These are phyloP conservation scores for Chalciporus sphaerocephalus DNA, from an alignment of 768 basidiomycete species.

Conservation along the genomic window DNA sequence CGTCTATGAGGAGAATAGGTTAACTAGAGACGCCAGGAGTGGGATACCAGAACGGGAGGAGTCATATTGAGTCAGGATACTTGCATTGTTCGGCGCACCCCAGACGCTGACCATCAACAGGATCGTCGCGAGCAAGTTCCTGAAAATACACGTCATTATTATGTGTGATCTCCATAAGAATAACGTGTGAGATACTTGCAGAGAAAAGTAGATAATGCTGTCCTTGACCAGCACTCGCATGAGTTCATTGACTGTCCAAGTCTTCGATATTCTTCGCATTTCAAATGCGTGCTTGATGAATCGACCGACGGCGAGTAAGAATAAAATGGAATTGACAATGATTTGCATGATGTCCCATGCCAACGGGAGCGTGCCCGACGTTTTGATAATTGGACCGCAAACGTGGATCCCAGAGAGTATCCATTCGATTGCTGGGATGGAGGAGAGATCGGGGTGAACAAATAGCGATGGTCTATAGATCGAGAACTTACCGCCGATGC, in stretches of 20 bases:
- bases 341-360: conserved; percentile 16
- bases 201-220: conserved; percentile 16
- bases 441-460: background rate
- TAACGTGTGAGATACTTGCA: conserved; percentile 11
- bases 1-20: background rate
- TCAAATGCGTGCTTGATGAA: conserved; percentile 13
- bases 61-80: too few relatives aligned
- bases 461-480: too few relatives aligned
- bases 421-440: conserved; percentile 12
- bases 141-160: background rate
- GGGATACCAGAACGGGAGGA: background rate
- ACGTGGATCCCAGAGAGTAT: conserved; percentile 16
- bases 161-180: background rate
- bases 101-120: conserved; percentile 16
- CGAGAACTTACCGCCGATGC: conserved; percentile 13
- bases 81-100: conserved; percentile 11
- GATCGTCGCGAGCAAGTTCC: conserved; percentile 15
- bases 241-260: conserved; percentile 12
- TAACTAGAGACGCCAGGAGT: too few relatives aligned
- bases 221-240: conserved; percentile 16
- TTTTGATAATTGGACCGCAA: conserved; percentile 8
- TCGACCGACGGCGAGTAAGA: conserved; percentile 13
- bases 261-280: conserved; percentile 2
- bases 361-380: conserved; percentile 2
- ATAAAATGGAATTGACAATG: conserved; percentile 10